A percentile compares a stretch with the other conserved stretches of the same genome.
Conservation (phyloP, 768 basidiomycete species). For the Clavulina sp. region DNA sequence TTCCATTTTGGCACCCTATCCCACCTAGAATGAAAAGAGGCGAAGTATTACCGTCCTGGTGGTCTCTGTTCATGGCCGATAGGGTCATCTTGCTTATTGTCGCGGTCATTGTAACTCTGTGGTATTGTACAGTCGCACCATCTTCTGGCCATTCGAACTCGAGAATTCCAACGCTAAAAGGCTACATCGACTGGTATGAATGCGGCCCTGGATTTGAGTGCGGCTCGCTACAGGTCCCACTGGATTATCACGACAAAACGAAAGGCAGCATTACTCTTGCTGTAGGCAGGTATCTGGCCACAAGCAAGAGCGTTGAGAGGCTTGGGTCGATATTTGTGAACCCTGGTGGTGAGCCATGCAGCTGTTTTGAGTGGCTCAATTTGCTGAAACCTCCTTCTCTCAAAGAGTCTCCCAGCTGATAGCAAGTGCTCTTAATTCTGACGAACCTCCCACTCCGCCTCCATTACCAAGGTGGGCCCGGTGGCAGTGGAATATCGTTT, state of each 20-base stretch:
- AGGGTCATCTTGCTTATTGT: neutral
- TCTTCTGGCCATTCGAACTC: neutral
- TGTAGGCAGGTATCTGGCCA: constrained; percentile 18
- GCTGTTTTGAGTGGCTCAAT: too few relatives aligned
- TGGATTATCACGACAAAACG: constrained; percentile 18
- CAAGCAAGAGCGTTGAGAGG: constrained; percentile 9
- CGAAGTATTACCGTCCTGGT: too few relatives aligned
- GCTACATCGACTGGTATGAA: constrained; percentile 10
- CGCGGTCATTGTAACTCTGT: neutral
- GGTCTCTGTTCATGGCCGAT: too few relatives aligned
- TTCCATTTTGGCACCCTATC: too few relatives aligned
- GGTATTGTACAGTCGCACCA: neutral
- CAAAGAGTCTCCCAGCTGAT: too few relatives aligned
- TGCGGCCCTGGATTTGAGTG: constrained; percentile 14
- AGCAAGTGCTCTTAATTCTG: neutral
- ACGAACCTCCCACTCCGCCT: neutral
- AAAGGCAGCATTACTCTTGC: constrained; percentile 17
- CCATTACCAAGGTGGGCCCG: constrained; percentile 2
- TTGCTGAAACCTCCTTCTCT: too few relatives aligned
- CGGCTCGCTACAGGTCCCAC: constrained; percentile 15
- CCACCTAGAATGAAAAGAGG: too few relatives aligned
- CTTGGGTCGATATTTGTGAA: constrained; percentile 20
- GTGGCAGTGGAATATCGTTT: constrained; percentile 15
- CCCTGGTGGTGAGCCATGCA: constrained; percentile 14
- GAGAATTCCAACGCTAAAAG: neutral